Evolutionary conservation across 1,284 basidiomycete genomes (phyloP).

Genomic region (Laetiporus sulphureus): DNA sequence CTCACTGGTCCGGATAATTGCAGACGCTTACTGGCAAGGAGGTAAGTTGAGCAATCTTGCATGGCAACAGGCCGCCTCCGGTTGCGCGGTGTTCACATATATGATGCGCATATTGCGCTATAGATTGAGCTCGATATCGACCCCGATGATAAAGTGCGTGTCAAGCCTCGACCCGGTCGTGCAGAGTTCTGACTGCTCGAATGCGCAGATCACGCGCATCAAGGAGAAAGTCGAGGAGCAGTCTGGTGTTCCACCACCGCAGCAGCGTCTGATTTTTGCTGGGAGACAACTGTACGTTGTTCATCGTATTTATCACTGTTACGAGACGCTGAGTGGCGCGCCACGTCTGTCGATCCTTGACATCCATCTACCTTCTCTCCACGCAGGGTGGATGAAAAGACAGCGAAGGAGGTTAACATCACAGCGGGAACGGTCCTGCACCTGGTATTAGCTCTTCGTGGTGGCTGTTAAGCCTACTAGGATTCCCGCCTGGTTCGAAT

Average conservation of each 20-base stretch:
- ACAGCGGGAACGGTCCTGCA: constrained; percentile 82
- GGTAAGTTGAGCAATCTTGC: constrained; percentile 36
- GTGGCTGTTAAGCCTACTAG: constrained; percentile 43
- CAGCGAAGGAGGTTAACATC: constrained; percentile 79
- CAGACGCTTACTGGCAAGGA: constrained; percentile 93
- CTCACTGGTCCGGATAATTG: too few species aligned
- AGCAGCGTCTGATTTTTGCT: constrained; percentile 92
- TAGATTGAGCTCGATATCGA: constrained; percentile 98
- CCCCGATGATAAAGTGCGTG: constrained; percentile 76
- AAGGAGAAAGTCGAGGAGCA: constrained; percentile 99
- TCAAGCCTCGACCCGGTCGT: too few species aligned
- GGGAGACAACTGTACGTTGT: constrained; percentile 90
- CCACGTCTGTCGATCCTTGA: not conserved
- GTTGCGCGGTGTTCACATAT: not conserved
- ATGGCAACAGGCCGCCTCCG: not conserved
- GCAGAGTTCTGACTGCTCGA: not conserved
- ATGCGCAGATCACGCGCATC: constrained; percentile 79
- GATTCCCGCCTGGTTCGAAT: not conserved
- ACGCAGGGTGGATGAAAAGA: constrained; percentile 83
- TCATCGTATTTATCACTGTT: not conserved
- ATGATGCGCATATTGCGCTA: too few species aligned
- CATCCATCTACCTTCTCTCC: too few species aligned
- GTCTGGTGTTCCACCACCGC: constrained; percentile 95
- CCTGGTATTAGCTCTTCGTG: constrained; percentile 88
- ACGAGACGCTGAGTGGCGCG: not conserved